Percentiles rank a stretch among this genome's conserved stretches.
phyloP scores from a whole-genome alignment of 2,329 filamentous ascomycete species.

The Chaetomiaceae sp. region DNA sequence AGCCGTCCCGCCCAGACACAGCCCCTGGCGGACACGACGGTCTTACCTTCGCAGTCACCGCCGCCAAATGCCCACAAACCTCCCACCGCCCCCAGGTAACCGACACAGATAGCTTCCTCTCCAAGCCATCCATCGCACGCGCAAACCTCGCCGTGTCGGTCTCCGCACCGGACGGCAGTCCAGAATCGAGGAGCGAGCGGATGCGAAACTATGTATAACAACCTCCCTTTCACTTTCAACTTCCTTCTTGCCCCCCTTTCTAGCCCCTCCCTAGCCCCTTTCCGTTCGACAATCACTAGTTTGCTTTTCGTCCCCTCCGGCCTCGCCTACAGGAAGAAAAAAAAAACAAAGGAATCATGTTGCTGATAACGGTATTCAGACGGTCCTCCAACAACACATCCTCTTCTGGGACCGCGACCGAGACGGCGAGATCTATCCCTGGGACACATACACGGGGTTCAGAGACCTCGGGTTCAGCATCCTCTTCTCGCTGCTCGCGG shows the following conservation, averaged over 20 bases:
- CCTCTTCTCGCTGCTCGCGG: slow-evolving; percentile 36
- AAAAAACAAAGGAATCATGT: too few species aligned
- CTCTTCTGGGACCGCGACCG: slow-evolving; percentile 40
- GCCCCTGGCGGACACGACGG: too few species aligned
- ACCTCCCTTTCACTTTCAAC: not conserved
- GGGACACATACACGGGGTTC: slow-evolving; percentile 39
- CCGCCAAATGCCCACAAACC: not conserved
- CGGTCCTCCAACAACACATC: slow-evolving; percentile 38
- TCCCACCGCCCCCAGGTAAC: slow-evolving; percentile 17
- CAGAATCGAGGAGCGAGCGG: not conserved
- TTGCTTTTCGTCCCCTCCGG: too few species aligned
- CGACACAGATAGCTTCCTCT: slow-evolving; percentile 10
- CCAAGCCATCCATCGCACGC: slow-evolving; percentile 19
- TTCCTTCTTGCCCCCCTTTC: too few species aligned
- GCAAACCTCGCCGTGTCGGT: slow-evolving; percentile 23
- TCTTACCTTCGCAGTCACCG: too few species aligned
- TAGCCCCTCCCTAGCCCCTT: too few species aligned
- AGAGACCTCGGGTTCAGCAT: slow-evolving; percentile 38
- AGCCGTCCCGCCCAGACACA: too few species aligned
- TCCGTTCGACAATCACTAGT: too few species aligned
- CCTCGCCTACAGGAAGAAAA: too few species aligned
- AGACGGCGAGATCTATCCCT: slow-evolving; percentile 38
- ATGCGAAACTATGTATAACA: slow-evolving; percentile 18
- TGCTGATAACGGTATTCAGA: slow-evolving; percentile 21
- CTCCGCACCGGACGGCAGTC: slow-evolving; percentile 14